A percentile compares a stretch with the other conserved stretches of the same genome.
Evolutionary conservation across 805 yeast species (phyloP).

Genomic region (Isabelozyma heimii): DNA sequence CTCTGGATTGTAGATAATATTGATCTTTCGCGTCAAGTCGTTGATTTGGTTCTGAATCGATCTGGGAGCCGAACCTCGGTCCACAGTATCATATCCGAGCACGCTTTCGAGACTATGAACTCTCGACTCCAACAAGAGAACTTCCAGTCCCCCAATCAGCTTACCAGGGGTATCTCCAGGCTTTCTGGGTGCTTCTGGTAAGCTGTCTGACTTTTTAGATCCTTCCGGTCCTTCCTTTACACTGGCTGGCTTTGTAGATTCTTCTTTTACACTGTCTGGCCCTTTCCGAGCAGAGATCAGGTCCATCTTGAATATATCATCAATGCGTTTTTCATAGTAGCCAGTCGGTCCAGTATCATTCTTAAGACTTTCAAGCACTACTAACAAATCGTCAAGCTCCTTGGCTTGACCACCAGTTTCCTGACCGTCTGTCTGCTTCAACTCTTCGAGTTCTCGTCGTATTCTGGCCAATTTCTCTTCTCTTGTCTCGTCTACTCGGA

Average conservation of each 20-base stretch:
- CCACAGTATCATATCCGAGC: slow-evolving; percentile 15
- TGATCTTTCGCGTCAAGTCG: slow-evolving; percentile 31
- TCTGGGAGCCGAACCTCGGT: slow-evolving; percentile 3
- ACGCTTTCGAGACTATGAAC: slow-evolving; percentile 17
- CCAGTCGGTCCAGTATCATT: slow-evolving; percentile 4
- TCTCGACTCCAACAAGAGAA: slow-evolving; percentile 23
- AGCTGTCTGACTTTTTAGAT: background rate
- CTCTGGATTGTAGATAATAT: slow-evolving; percentile 34
- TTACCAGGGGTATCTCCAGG: background rate
- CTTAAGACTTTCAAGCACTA: slow-evolving; percentile 4
- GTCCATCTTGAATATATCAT: background rate
- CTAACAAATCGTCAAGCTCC: slow-evolving; percentile 4
- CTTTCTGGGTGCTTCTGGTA: background rate
- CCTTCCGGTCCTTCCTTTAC: background rate
- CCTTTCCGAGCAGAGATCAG: background rate
- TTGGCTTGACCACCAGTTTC: background rate
- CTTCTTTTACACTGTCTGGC: background rate
- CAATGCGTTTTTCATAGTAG: background rate
- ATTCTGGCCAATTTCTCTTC: slow-evolving; percentile 39
- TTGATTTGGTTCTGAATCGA: slow-evolving; percentile 24
- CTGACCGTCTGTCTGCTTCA: background rate
- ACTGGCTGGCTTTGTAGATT: background rate
- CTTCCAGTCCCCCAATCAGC: slow-evolving; percentile 3
- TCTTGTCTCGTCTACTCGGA: slow-evolving; percentile 29
- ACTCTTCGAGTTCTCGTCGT: slow-evolving; percentile 35